Evolutionary conservation across 768 basidiomycete genomes (phyloP), one percentile per base, ranked within the genome.

Genomic region (Boletus vinaceobasis): DNA sequence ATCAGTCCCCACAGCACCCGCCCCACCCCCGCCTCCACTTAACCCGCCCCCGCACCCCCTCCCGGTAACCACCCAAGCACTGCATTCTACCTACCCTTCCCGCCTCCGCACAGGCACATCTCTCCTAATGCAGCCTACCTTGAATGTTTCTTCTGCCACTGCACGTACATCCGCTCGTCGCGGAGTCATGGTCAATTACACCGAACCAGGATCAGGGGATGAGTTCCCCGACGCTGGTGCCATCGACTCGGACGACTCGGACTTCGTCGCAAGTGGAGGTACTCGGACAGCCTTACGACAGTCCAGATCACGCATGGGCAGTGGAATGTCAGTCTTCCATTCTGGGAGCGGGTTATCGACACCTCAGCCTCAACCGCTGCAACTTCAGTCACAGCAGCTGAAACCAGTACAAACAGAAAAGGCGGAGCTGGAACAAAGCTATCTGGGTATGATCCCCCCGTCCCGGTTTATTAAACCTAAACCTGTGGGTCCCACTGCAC

Each of bases 61-160:
- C 31, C 80, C 86, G 0, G 79, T 86, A 0, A 69, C 72, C 0
- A 71, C 80, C 0, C 96, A 98, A 67, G 94, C 88, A 0, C 73
- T 85, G 14, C 79, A 83, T 52, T 87, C 92, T 0, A 88, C 91
- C 2, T 98, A 97, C 68, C 77, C 93, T 0, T 89, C 94, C 7
- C 82, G 96, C n/a, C 75, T 98, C 48, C 85, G 90, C 26, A 95
- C 96, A 0, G 97, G 97, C 15, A 80, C 88, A 4, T 88, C 92
- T 0, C 83, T 93, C 7, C 83, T 99, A 60, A 80, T 98, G 72
- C 97, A 99, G 65, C 97, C 97, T 19, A 83, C 92, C 62, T 63
- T 83, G 11, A 71, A 76, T 35, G 72, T 68, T 1, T 36, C 75
- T n/a, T 60, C 79, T 8, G 65, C 82, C 1, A 60, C 77, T 8